Base-by-base conservation (phyloP, 73 alveolate species). In the Loxodes magnus region DNA sequence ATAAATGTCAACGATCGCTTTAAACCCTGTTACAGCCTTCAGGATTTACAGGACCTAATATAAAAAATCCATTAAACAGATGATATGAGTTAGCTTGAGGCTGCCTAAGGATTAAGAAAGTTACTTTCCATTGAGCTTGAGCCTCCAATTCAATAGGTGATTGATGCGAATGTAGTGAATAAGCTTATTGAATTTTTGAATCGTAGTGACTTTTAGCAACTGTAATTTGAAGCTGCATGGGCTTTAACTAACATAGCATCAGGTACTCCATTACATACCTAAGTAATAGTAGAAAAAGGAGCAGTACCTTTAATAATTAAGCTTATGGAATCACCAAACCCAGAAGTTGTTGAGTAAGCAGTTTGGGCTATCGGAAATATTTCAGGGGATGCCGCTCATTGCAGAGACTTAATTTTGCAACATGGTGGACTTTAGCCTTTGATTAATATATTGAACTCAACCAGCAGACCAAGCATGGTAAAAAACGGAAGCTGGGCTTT, bases 301-400 rank as follows among this genome's bases (percentile, higher is more conserved):
- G 96, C 95, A 4, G 48, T 94, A 33, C 79, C 85, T 27, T 61
- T 77, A 35, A 59, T 94, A 37, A 63, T 88, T 15, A 68, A 70
- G 29, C 63, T 90, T 17, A 74, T 94, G 35, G 29, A 68, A 48
- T 79, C 95, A 25, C 71, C 83, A 5, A 75, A 69, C 21, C 74
- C 59, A 35, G 96, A 90, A 48, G 86, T 90, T 35, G 76, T 64
- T 12, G 93, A 84, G 43, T 92, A 90, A 51, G 93, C 96, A 0
- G 78, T 91, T 34, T 91, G 98, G 99, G 88, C 96, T 5, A 64
- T 94, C 3, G 98, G 97, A 25, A 94, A 94, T 70, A 88, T 94
- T 54, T 93, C 97, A 4, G 96, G 97, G 29, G 99, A 90, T 34
- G 59, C 90, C 52, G 20, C 62, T 31, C 64, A 83, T 36, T 72